Evolutionary conservation across 2,329 filamentous ascomycete species (phyloP), one percentile per base, ranked within the genome.

Genomic region (Clonostachys solani): DNA sequence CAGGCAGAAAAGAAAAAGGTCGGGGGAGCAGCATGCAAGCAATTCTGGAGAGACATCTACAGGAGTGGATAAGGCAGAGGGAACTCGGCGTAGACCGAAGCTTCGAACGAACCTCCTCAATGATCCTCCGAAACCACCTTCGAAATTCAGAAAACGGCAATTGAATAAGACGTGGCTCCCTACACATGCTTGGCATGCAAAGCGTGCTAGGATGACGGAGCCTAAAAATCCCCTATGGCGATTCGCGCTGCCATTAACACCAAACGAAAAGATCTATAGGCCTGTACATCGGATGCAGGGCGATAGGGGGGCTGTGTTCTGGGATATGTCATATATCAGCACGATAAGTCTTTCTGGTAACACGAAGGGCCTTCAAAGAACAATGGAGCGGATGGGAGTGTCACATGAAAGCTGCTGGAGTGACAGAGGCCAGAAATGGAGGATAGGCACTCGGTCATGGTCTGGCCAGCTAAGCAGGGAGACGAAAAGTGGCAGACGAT

Each of bases 271-370:
- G 72, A 84, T 86, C 45, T 96, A 96, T 62, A 77, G 94, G 44
- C 83, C 89, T 42, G 94, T 89, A 0, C 91, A 97, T 70, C 83
- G 92, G 53, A 86, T 89, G 18, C 81, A 84, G 45, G 83, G 84
- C 29, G 77, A 85, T 45, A 81, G 85, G 53, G 92, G 94, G 6
- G 86, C 86, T 18, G 74, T 97, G 40, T 84, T 84, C 1, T 97
- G 92, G 91, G 94, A 99, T 66, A 89, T 83, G 73, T 97, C 92
- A 63, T 99, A 96, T 62, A 87, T 94, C 72, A 88, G 89, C 55
- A 96, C 90, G 2, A 86, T 97, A 53, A 78, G 85, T 13, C 62
- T 97, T 5, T 84, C 86, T 54, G 94, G 92, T 0, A 69, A 73
- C 13, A 71, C 80, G 38, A 65, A 71, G 33, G 84, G 84, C 46